phyloP scores from a whole-genome alignment of 1,284 basidiomycete genomes.

The Cryptococcus floricola region DNA sequence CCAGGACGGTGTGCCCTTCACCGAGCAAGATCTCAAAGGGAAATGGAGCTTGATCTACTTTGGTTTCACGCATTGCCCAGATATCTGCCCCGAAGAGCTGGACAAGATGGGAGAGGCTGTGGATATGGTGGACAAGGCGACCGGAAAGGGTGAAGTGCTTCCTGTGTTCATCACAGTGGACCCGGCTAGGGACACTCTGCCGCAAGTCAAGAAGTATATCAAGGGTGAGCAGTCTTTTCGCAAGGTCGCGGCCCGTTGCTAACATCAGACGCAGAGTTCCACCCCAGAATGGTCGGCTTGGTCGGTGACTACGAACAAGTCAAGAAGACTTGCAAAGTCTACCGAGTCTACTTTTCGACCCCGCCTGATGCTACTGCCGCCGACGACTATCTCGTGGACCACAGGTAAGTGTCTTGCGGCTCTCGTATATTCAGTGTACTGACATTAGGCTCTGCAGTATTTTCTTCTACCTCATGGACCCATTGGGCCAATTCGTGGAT shows the following conservation, averaged over 20 bases:
- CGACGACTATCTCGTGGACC: constrained; percentile 92
- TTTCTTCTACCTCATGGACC: constrained; percentile 99
- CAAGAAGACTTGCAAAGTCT: constrained; percentile 87
- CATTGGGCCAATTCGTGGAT: constrained; percentile 88
- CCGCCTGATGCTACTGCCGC: constrained; percentile 72
- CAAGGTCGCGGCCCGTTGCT: not conserved
- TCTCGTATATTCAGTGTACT: not conserved
- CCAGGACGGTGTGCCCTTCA: constrained; percentile 67
- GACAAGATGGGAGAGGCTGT: constrained; percentile 92
- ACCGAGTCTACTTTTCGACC: constrained; percentile 97
- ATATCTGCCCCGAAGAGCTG: constrained; percentile 97
- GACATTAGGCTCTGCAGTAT: constrained; percentile 54
- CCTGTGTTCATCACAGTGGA: constrained; percentile 96
- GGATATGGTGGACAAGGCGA: constrained; percentile 62
- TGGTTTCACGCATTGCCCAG: constrained; percentile 95
- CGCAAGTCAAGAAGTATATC: constrained; percentile 56
- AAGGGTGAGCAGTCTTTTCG: constrained; percentile 37
- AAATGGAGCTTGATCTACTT: constrained; percentile 89
- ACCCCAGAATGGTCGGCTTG: constrained; percentile 82
- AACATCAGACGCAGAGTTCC: constrained; percentile 64
- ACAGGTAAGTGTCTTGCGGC: constrained; percentile 50
- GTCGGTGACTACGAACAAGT: constrained; percentile 81
- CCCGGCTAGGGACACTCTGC: constrained; percentile 80
- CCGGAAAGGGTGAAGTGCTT: constrained; percentile 58
- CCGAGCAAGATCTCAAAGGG: constrained; percentile 76